Evolutionary conservation across 1,139 yeast genomes (phyloP).

Genomic region (Hyphopichia buzzinii): DNA sequence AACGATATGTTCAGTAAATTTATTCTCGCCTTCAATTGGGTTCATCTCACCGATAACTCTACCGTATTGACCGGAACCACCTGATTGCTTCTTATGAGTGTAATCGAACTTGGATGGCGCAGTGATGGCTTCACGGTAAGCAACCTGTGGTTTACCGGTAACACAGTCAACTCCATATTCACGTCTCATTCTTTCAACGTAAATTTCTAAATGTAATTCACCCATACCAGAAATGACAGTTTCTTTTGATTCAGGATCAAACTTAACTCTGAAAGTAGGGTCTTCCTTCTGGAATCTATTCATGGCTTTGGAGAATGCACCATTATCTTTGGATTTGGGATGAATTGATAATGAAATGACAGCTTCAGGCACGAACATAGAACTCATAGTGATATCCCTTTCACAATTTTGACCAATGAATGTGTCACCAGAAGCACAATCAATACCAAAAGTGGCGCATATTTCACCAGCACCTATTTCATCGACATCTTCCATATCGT

Average conservation of each 20-base stretch:
- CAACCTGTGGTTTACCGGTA: constrained; percentile 97
- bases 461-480: constrained; percentile 98
- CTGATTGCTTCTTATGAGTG: constrained; percentile 96
- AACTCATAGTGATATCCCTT: constrained; percentile 82
- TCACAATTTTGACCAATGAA: constrained; percentile 75
- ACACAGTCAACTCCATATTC: constrained; percentile 95
- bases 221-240: constrained; percentile 99
- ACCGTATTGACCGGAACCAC: constrained; percentile 99
- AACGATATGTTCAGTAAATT: constrained; percentile 81
- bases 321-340: constrained; percentile 86
- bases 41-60: constrained; percentile 86
- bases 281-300: constrained; percentile 98
- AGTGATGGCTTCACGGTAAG: constrained; percentile 92
- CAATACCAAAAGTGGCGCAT: constrained; percentile 98
- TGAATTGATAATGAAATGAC: constrained; percentile 89
- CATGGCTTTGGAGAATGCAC: constrained; percentile 88
- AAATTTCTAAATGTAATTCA: constrained; percentile 92
- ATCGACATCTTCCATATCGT: constrained; percentile 96
- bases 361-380: constrained; percentile 98
- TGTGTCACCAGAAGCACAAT: constrained; percentile 99
- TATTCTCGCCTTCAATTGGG: constrained; percentile 65
- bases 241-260: constrained; percentile 89
- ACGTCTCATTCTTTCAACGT: constrained; percentile 96
- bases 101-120: constrained; percentile 78
- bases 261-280: constrained; percentile 94